Conservation (phyloP, 2,329 filamentous ascomycete species). For the Xylariaceae sp. region DNA sequence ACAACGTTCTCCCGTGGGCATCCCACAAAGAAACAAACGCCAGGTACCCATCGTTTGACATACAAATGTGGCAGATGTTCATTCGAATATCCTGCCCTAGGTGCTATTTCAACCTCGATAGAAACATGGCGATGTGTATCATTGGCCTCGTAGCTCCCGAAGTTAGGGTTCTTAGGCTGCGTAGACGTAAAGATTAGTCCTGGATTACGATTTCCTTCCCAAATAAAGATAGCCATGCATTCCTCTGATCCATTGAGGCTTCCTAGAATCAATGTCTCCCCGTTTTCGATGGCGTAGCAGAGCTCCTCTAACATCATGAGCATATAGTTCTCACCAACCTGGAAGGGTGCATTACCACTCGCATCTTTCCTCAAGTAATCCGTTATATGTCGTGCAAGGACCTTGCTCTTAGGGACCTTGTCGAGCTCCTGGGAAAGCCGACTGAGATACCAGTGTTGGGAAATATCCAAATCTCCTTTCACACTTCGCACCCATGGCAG, state of each 20-base stretch:
- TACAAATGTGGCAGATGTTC: conserved; percentile 2
- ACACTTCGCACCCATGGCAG: neutral
- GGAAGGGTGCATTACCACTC: neutral
- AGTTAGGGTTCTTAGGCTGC: neutral
- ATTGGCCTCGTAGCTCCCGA: neutral
- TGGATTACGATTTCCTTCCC: neutral
- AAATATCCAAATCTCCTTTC: neutral
- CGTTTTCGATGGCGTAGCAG: neutral
- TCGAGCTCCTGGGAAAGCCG: neutral
- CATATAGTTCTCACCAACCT: conserved; percentile 7
- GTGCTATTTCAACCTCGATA: neutral
- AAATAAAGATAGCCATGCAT: conserved; percentile 2
- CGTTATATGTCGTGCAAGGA: neutral
- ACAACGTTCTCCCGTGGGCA: conserved; percentile 1
- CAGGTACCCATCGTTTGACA: conserved; percentile 6
- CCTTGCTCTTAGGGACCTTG: neutral
- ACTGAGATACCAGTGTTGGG: neutral
- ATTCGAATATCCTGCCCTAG: neutral
- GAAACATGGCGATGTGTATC: conserved; percentile 4
- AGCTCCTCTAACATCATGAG: conserved; percentile 8
- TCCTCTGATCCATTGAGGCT: neutral
- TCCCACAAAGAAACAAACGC: conserved; percentile 8
- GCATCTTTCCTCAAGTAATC: neutral
- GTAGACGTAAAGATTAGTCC: conserved; percentile 2
- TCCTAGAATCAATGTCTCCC: conserved; percentile 5